phyloP scores from a whole-genome alignment of 2,329 filamentous ascomycete genomes.

The Ramularia collo-cygni region DNA sequence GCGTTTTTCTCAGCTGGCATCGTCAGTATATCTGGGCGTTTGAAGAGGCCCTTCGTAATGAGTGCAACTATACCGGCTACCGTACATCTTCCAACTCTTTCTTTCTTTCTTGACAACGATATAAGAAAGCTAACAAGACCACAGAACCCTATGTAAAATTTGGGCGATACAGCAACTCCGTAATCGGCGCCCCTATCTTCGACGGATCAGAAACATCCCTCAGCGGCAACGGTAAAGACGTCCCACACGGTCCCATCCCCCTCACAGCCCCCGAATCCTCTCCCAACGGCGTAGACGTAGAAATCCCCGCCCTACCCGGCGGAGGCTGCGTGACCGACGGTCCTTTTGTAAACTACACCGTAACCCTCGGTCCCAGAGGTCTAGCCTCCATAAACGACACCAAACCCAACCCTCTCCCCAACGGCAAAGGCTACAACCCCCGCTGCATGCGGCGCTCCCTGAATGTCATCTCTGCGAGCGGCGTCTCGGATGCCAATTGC shows the following conservation, averaged over 20 bases:
- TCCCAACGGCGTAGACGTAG: too few species aligned
- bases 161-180: neutral
- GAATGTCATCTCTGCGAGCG: slow-evolving; percentile 8
- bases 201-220: slow-evolving; percentile 24
- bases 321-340: slow-evolving; percentile 48
- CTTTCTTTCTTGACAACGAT: too few species aligned
- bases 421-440: slow-evolving; percentile 27
- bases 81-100: too few species aligned
- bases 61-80: slow-evolving; percentile 38
- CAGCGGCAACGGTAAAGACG: slow-evolving; percentile 36
- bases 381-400: slow-evolving; percentile 31
- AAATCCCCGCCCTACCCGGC: slow-evolving; percentile 37
- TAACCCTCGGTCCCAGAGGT: slow-evolving; percentile 40
- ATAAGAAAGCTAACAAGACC: too few species aligned
- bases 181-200: slow-evolving; percentile 34
- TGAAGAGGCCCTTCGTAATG: slow-evolving; percentile 35
- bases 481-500: slow-evolving; percentile 14
- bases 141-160: slow-evolving; percentile 26
- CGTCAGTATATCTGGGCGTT: slow-evolving; percentile 38
- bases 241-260: neutral
- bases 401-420: slow-evolving; percentile 22
- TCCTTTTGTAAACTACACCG: slow-evolving; percentile 42
- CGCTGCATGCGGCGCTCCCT: slow-evolving; percentile 36
- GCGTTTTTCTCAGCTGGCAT: slow-evolving; percentile 37
- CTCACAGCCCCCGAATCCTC: too few species aligned